phyloP scores from a whole-genome alignment of 805 yeast genomes.

The Pichia membranifaciens region DNA sequence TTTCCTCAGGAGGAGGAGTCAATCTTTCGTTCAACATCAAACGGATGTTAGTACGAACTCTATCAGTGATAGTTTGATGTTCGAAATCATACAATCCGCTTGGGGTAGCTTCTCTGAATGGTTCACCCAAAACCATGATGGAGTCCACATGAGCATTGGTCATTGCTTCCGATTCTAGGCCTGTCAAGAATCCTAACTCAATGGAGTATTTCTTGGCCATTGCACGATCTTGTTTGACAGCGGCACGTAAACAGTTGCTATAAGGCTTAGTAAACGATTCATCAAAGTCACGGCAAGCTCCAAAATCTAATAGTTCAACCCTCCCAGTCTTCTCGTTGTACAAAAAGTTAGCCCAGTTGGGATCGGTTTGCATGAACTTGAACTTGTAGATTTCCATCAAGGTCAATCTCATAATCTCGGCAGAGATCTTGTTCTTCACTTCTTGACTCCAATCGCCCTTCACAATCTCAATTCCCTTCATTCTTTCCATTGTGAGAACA shows the following conservation, averaged over 20 bases:
- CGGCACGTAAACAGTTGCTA: constrained; percentile 64
- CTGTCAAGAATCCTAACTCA: constrained; percentile 83
- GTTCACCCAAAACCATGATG: constrained; percentile 86
- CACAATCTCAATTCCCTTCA: constrained; percentile 78
- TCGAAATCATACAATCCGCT: constrained; percentile 63
- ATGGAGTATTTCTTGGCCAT: constrained; percentile 59
- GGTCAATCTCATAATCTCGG: constrained; percentile 81
- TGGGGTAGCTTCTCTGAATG: constrained; percentile 56
- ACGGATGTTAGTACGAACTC: constrained; percentile 83
- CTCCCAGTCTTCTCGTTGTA: constrained; percentile 66
- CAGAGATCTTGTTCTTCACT: constrained; percentile 73
- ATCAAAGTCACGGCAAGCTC: constrained; percentile 82
- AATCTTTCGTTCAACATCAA: constrained; percentile 87
- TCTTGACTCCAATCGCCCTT: constrained; percentile 72
- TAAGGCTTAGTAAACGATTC: constrained; percentile 65
- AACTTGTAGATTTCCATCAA: constrained; percentile 77
- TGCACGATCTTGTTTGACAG: constrained; percentile 61
- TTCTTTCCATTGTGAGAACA: constrained; percentile 82
- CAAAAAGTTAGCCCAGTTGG: constrained; percentile 97
- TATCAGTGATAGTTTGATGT: constrained; percentile 85
- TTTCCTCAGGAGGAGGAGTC: constrained; percentile 97
- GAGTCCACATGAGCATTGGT: constrained; percentile 88
- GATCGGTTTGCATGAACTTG: constrained; percentile 96
- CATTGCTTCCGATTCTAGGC: constrained; percentile 84
- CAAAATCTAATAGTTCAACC: constrained; percentile 88